A percentile compares a stretch with the other conserved stretches of the same genome.
Conservation (phyloP, 805 yeast species). For the Sungouiozyma ichnusensis region DNA sequence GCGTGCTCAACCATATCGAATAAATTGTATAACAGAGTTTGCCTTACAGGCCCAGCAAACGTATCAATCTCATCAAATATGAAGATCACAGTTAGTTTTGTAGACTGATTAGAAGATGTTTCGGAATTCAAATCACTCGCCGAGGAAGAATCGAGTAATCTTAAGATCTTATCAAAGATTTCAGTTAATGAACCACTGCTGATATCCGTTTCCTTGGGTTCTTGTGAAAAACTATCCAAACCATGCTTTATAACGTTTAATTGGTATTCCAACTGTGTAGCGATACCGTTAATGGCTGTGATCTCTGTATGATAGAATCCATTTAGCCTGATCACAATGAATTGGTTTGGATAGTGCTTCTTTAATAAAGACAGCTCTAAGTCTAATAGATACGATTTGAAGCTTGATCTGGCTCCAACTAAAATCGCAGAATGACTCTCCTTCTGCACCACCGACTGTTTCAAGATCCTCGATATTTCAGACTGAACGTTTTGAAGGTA, state of each 20-base stretch:
- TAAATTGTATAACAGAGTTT: constrained; percentile 75
- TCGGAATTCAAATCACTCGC: constrained; percentile 7
- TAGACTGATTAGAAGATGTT: constrained; percentile 16
- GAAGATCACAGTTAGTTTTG: constrained; percentile 53
- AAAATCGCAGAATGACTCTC: constrained; percentile 77
- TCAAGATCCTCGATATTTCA: constrained; percentile 48
- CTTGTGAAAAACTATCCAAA: constrained; percentile 4
- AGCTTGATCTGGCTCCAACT: constrained; percentile 72
- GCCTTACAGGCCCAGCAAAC: constrained; percentile 63
- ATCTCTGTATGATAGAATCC: constrained; percentile 68
- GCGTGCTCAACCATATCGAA: constrained; percentile 75
- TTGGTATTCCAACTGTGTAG: constrained; percentile 61
- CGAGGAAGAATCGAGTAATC: constrained; percentile 35
- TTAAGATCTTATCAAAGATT: constrained; percentile 49
- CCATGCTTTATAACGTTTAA: constrained; percentile 18
- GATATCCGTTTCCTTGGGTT: constrained; percentile 24
- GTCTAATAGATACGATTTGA: constrained; percentile 58
- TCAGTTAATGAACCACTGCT: constrained; percentile 46
- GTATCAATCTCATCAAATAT: constrained; percentile 78
- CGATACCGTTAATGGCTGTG: constrained; percentile 75
- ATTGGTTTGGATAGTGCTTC: constrained; percentile 35
- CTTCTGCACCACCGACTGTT: constrained; percentile 50
- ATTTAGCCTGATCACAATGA: constrained; percentile 51
- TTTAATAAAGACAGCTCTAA: constrained; percentile 41
- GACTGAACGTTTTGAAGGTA: constrained; percentile 17